Evolutionary conservation across 768 basidiomycete genomes (phyloP), one percentile per base, ranked within the genome.

Genomic region (Lactarius tabidus): DNA sequence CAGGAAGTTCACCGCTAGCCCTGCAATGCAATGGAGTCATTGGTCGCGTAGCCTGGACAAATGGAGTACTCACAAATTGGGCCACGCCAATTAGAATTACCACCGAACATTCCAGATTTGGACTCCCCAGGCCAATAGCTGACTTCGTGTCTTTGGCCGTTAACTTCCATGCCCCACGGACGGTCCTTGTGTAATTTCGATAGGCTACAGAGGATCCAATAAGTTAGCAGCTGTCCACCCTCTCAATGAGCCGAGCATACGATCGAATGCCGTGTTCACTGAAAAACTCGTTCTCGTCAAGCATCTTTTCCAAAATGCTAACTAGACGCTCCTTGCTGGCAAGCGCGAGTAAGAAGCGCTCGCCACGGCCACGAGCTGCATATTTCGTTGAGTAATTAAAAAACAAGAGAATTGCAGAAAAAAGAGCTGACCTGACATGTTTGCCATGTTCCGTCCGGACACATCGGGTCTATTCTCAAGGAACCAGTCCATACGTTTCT

Each of bases 401-500:
- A 23, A 41, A 45, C 23, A 43, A 15, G 17, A 41, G 48, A 45
- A 39, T 29, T 26, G 62, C 45, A 57, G 54, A 55, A 35, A 39
- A 18, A 29, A 29, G 4, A 1, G 71, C 74, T 54, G 66, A 91
- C 91, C 86, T 77, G 88, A 90, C 85, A 98, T 95, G 75, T 96
- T 97, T 6, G 97, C 95, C 82, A 98, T 93, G 75, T 97, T 99
- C 69, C 97, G 81, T 57, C 82, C 83, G 15, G 94, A 89, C 48
- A 98, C 84, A 63, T 88, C 91, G 0, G 89, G 87, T n/a, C 95
- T 79, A 76, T 98, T 91, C 71, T 97, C 87, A 59, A 98, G 85
- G 79, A 98, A 99, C 97, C 97, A 98, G 66, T 99, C 93, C 85
- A 99, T 85, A 43, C 97, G 85, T 78, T 98, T 98, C 80, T 93